Conservation (phyloP, 208 protist genomes). For the Leishmania guyanensis region DNA sequence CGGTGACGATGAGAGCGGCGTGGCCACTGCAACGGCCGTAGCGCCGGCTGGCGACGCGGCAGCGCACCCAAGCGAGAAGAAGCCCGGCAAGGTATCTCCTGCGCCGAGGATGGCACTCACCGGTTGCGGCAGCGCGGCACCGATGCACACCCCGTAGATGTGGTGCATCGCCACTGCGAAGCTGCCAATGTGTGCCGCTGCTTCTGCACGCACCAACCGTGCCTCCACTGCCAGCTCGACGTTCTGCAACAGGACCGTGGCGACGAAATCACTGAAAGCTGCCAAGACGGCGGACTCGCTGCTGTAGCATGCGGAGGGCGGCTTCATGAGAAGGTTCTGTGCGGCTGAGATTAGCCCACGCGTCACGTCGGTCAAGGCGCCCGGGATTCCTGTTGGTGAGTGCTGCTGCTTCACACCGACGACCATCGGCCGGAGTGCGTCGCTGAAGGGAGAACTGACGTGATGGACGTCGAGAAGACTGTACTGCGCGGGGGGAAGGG, state of each 20-base stretch:
- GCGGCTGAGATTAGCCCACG: constrained; percentile 59
- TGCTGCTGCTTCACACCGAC: background rate
- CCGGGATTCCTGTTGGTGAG: constrained; percentile 23
- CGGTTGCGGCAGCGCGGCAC: constrained; percentile 45
- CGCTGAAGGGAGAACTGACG: background rate
- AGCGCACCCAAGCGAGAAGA: constrained; percentile 29
- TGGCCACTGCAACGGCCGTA: background rate
- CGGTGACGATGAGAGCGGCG: background rate
- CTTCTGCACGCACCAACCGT: constrained; percentile 60
- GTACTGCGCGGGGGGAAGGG: constrained; percentile 21
- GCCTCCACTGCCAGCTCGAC: constrained; percentile 54
- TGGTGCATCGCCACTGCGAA: constrained; percentile 61
- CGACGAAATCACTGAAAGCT: constrained; percentile 67
- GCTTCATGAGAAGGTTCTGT: constrained; percentile 44
- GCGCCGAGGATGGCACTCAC: constrained; percentile 22
- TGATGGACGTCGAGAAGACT: constrained; percentile 18
- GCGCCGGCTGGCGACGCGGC: constrained; percentile 2
- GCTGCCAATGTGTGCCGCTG: constrained; percentile 58
- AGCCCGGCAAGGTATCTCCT: constrained; percentile 11
- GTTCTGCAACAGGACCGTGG: constrained; percentile 47
- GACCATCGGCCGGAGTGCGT: background rate
- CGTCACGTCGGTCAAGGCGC: constrained; percentile 40
- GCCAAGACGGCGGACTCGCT: constrained; percentile 48
- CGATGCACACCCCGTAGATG: constrained; percentile 59
- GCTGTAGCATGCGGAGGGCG: constrained; percentile 31